Evolutionary conservation across 2,329 filamentous ascomycete genomes (phyloP).

Genomic region (Mariannaea elegans): DNA sequence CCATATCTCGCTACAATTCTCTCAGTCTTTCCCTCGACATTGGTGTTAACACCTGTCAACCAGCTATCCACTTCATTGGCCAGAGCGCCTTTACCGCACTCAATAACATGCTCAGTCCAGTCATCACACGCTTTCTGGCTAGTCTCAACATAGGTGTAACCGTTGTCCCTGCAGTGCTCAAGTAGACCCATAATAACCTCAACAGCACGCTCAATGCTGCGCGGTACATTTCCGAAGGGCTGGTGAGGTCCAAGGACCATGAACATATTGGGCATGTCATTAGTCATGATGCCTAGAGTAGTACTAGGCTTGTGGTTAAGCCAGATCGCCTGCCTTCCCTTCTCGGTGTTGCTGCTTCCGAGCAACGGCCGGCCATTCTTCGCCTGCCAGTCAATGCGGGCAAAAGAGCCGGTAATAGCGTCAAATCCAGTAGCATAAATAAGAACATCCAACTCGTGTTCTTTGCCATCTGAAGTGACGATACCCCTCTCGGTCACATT

Average conservation of each 20-base stretch:
- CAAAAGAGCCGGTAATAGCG: slow-evolving; percentile 29
- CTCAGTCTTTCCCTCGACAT: slow-evolving; percentile 56
- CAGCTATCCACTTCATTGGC: slow-evolving; percentile 53
- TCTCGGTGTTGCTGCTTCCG: slow-evolving; percentile 14
- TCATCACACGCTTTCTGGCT: slow-evolving; percentile 21
- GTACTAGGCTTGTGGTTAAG: slow-evolving; percentile 24
- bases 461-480: slow-evolving; percentile 9
- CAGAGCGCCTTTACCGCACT: slow-evolving; percentile 53
- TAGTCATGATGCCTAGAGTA: slow-evolving; percentile 15
- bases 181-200: slow-evolving; percentile 19
- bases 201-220: slow-evolving; percentile 24
- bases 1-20: slow-evolving; percentile 46
- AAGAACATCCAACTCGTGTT: slow-evolving; percentile 25
- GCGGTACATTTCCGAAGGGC: slow-evolving; percentile 28
- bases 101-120: slow-evolving; percentile 53
- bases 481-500: slow-evolving; percentile 12
- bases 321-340: slow-evolving; percentile 26
- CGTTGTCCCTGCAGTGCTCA: slow-evolving; percentile 21
- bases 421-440: slow-evolving; percentile 33
- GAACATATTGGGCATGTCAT: slow-evolving; percentile 35
- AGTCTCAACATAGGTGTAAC: slow-evolving; percentile 19
- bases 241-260: slow-evolving; percentile 34
- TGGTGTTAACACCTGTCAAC: slow-evolving; percentile 65
- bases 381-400: slow-evolving; percentile 27
- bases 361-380: slow-evolving; percentile 13